Conservation (phyloP, 2,329 filamentous ascomycete species). For the Grosmannia huntii region DNA sequence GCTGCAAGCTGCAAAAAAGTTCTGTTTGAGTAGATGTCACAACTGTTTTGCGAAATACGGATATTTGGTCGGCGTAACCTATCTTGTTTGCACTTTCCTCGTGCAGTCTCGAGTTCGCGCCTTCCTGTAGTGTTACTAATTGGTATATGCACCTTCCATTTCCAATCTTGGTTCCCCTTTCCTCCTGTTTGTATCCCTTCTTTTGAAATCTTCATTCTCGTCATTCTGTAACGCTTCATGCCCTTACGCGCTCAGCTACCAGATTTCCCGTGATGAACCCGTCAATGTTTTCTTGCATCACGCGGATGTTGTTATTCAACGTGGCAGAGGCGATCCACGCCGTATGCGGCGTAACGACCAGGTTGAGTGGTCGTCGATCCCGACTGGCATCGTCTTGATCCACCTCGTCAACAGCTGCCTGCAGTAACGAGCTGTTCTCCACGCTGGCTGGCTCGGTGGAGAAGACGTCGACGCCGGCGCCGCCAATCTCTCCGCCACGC, state of each 20-base stretch:
- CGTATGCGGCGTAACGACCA: constrained; percentile 12
- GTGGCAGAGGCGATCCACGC: constrained; percentile 11
- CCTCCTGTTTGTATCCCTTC: neutral
- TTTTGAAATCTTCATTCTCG: neutral
- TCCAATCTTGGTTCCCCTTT: neutral
- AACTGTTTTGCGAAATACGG: neutral
- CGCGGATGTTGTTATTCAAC: constrained; percentile 6
- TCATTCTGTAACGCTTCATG: neutral
- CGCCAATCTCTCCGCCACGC: constrained; percentile 16
- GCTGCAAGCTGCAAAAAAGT: neutral
- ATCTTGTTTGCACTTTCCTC: neutral
- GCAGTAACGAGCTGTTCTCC: constrained; percentile 8
- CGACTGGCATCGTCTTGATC: neutral
- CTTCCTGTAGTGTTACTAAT: neutral
- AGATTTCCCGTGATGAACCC: constrained; percentile 4
- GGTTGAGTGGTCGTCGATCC: constrained; percentile 1
- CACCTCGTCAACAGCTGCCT: neutral
- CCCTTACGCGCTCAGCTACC: constrained; percentile 1
- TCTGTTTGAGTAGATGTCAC: neutral
- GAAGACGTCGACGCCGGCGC: constrained; percentile 22
- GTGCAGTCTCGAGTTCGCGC: neutral
- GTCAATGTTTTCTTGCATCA: constrained; percentile 9
- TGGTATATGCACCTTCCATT: neutral
- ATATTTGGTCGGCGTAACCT: neutral
- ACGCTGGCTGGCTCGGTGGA: constrained; percentile 19